Conservation (phyloP, 768 basidiomycete species). For the Macrolepiota albuminosa region DNA sequence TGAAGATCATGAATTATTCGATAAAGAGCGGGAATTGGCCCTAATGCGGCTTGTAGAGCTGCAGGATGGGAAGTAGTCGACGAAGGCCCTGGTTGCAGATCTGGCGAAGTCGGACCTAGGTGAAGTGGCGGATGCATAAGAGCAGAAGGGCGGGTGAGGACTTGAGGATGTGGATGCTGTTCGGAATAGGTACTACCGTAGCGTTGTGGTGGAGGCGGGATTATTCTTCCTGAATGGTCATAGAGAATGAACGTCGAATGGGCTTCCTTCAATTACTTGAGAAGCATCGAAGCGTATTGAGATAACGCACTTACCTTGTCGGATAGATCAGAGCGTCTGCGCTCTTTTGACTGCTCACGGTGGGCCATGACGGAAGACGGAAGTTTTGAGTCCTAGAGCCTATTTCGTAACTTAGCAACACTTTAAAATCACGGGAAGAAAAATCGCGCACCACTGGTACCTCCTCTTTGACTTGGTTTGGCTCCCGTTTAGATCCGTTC, state of each 20-base stretch:
- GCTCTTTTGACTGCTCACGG: background rate
- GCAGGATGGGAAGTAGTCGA: background rate
- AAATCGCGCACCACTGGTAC: background rate
- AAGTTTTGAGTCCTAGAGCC: background rate
- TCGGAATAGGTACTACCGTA: background rate
- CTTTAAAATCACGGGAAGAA: background rate
- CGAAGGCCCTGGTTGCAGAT: background rate
- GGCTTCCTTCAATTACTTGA: background rate
- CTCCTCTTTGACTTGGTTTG: background rate
- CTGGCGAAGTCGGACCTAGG: background rate
- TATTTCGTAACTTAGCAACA: background rate
- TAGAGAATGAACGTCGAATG: background rate
- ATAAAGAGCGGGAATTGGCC: constrained; percentile 14
- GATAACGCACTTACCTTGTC: background rate
- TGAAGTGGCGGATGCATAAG: background rate
- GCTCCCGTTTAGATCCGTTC: background rate
- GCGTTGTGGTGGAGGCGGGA: no score
- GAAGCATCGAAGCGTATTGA: background rate
- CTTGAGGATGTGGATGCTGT: background rate
- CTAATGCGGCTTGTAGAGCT: constrained; percentile 8
- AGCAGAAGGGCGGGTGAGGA: background rate
- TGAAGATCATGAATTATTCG: constrained; percentile 17
- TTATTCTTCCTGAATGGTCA: background rate
- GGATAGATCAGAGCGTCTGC: background rate
- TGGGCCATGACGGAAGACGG: constrained; percentile 7